A percentile compares a stretch with the other conserved stretches of the same genome.
phyloP scores from a whole-genome alignment of 192 early-diverging fungal genomes.

The Allomyces javanicus region DNA sequence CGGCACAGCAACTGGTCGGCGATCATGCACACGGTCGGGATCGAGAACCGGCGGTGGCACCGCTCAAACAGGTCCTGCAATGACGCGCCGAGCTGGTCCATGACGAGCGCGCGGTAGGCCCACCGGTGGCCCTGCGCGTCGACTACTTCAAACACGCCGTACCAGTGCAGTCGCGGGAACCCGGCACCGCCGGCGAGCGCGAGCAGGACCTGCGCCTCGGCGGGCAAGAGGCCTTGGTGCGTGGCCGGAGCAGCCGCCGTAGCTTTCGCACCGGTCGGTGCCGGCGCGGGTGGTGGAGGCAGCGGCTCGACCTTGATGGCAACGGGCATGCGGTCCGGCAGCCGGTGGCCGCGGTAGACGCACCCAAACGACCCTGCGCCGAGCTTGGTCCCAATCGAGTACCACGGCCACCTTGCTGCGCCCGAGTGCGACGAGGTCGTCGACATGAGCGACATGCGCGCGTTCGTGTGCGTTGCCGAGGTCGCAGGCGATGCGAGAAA shows the following conservation, averaged over 20 bases:
- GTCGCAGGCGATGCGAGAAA: no score
- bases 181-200: neutral
- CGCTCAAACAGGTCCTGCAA: neutral
- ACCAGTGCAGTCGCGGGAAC: neutral
- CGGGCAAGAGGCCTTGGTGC: neutral
- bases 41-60: neutral
- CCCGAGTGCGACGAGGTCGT: neutral
- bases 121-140: neutral
- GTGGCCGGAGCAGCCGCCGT: neutral
- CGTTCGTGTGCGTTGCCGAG: neutral
- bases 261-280: neutral
- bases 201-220: neutral
- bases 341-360: neutral
- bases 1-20: neutral
- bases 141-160: neutral
- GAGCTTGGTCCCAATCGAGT: neutral
- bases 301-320: neutral
- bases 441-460: neutral
- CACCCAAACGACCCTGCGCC: neutral
- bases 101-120: neutral
- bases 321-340: neutral
- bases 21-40: neutral
- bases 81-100: neutral
- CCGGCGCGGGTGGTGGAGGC: no score
- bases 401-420: neutral